Evolutionary conservation across 1,284 basidiomycete genomes (phyloP), one percentile per base, ranked within the genome.

Genomic region (Cryptococcus sp.): DNA sequence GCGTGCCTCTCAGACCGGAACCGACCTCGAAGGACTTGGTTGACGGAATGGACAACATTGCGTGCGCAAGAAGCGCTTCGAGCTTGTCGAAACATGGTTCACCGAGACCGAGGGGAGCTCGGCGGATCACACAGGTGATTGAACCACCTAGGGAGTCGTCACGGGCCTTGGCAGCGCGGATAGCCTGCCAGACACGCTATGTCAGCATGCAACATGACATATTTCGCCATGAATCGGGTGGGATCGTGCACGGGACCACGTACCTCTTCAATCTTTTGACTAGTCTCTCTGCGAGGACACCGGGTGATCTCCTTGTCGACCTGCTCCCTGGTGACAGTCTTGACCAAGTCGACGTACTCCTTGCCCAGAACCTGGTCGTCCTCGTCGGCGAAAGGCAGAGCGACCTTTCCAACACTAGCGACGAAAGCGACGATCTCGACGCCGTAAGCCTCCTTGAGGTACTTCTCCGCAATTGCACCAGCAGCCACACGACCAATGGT

Each of bases 51-150:
- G 91, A 94, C 58, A 99, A 85, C 94, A 99, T 99, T 17, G 96
- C 96, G 77, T 99, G 96, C 3, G 86, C 96, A 59, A 99, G 87
- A 68, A 88, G 87, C 38, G 96, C 96, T 79, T 98, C 96, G 75
- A 99, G 88, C 82, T 99, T 99, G 84, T 99, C 94, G 77, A 99
- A 99, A 58, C 92, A 90, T 47, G 96, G 96, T 79, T 99, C 96
- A 56, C 96, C 96, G 40, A 99, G 85, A 3, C 96, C 96, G 19
- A 88, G 80, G 44, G 96, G 94, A 6, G 90, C 86, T 65, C 88
- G 86, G 54, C 95, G 89, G 72, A 99, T 91, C 44, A 99, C 90
- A 78, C 96, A 99, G 54, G 93, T 98, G 59, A 99, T 87, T 6
- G 92, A 97, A 23, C 96, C 96, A 59, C 96, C 96, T 68, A 99